Evolutionary conservation across 805 yeast genomes (phyloP).

Genomic region (Grigorovia transvaalensis): DNA sequence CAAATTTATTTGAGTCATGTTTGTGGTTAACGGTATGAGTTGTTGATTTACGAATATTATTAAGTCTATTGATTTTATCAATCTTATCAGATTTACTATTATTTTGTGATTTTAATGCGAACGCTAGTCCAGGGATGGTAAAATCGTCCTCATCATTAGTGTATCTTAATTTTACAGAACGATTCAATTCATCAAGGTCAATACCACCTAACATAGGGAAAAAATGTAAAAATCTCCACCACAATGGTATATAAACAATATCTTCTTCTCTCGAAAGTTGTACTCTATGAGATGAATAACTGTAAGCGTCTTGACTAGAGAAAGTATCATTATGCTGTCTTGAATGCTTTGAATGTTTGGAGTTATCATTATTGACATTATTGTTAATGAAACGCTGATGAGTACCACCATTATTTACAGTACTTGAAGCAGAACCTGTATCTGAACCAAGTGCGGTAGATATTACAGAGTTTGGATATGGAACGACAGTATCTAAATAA

Average conservation of each 20-base stretch:
- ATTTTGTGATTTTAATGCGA: conserved; percentile 8
- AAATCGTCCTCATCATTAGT: conserved; percentile 13
- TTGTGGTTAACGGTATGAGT: neutral
- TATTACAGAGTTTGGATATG: neutral
- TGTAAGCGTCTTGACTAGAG: neutral
- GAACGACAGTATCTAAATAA: conserved; percentile 2
- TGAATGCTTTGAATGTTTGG: neutral
- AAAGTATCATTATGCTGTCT: neutral
- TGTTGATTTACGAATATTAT: neutral
- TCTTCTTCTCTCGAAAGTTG: neutral
- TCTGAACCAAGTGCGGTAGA: neutral
- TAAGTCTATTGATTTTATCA: neutral
- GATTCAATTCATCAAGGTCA: conserved; percentile 26
- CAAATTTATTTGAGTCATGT: neutral
- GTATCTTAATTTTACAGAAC: conserved; percentile 12
- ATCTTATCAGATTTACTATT: conserved; percentile 1
- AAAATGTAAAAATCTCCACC: conserved; percentile 20
- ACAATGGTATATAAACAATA: conserved; percentile 11
- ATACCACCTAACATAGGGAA: conserved; percentile 26
- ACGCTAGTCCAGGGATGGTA: conserved; percentile 18
- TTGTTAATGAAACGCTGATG: neutral
- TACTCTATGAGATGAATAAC: neutral
- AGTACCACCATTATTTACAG: neutral
- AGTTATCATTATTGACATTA: neutral
- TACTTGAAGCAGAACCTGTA: neutral